Conservation (phyloP, 306 rosid species). For the Canavalia gladiata region DNA sequence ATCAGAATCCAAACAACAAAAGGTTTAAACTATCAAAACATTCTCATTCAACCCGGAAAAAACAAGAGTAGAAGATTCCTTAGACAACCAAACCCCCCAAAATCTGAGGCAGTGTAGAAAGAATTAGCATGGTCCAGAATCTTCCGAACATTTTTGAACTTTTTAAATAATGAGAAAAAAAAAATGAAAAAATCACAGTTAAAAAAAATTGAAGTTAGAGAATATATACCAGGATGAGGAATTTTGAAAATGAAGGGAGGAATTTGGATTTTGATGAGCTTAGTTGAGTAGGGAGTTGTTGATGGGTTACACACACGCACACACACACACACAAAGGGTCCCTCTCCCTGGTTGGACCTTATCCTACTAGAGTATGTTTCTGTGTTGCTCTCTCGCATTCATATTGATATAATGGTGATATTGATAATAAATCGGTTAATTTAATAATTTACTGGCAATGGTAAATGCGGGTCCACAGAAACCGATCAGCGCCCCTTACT, state of each 20-base stretch:
- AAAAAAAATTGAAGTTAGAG: background rate
- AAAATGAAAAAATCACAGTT: background rate
- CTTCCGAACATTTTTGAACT: slow-evolving; percentile 22
- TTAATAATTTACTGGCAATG: slow-evolving; percentile 61
- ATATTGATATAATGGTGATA: background rate
- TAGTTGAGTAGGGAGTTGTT: background rate
- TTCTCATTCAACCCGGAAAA: slow-evolving; percentile 30
- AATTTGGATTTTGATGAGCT: slow-evolving; percentile 32
- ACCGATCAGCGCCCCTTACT: slow-evolving; percentile 59
- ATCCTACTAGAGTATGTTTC: no score
- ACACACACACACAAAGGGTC: slow-evolving; percentile 23
- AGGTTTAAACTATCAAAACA: slow-evolving; percentile 28
- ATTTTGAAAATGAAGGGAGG: slow-evolving; percentile 40
- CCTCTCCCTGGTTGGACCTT: background rate
- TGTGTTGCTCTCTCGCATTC: slow-evolving; percentile 10
- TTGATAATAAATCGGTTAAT: slow-evolving; percentile 59
- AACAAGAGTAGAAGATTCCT: slow-evolving; percentile 14
- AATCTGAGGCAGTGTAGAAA: slow-evolving; percentile 16
- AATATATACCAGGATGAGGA: slow-evolving; percentile 6
- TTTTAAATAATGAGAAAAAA: background rate
- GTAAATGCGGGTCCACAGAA: slow-evolving; percentile 66
- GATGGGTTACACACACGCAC: background rate
- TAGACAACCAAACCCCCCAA: background rate
- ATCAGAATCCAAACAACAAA: slow-evolving; percentile 47
- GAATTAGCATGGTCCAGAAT: background rate